phyloP scores from a whole-genome alignment of 1,139 yeast species.

The Protomyces inouyei region DNA sequence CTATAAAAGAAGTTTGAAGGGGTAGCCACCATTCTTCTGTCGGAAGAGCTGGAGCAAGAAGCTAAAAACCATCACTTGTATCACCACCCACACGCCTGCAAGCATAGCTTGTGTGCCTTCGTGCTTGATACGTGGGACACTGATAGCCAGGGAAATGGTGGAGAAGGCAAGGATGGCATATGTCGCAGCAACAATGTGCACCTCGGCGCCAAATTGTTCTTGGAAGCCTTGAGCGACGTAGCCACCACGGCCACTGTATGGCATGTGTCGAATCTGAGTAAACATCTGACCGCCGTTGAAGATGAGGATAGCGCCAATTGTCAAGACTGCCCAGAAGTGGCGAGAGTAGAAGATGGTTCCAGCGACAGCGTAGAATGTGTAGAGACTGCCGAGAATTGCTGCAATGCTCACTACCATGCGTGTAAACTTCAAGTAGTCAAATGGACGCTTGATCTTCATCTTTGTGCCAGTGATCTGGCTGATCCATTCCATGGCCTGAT shows the following conservation, averaged over 20 bases:
- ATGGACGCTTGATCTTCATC: slow-evolving; percentile 50
- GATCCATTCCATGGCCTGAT: slow-evolving; percentile 12
- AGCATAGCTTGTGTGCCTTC: slow-evolving; percentile 47
- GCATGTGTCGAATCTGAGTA: slow-evolving; percentile 74
- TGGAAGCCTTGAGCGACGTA: slow-evolving; percentile 70
- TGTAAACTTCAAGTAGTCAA: slow-evolving; percentile 45
- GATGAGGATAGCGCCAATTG: slow-evolving; percentile 58
- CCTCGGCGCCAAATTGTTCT: slow-evolving; percentile 72
- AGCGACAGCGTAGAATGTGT: slow-evolving; percentile 38
- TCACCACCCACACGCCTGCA: slow-evolving; percentile 43
- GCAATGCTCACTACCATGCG: slow-evolving; percentile 33
- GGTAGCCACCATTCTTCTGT: slow-evolving; percentile 56
- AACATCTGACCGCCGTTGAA: slow-evolving; percentile 92
- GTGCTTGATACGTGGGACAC: slow-evolving; percentile 48
- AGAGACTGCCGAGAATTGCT: slow-evolving; percentile 37
- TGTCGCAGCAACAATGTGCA: slow-evolving; percentile 57
- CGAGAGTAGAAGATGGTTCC: slow-evolving; percentile 42
- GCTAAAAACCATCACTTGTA: slow-evolving; percentile 49
- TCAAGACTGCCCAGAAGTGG: slow-evolving; percentile 62
- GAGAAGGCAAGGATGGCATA: slow-evolving; percentile 42
- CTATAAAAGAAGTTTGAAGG: slow-evolving; percentile 43
- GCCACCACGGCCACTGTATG: slow-evolving; percentile 56
- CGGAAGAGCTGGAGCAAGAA: slow-evolving; percentile 50
- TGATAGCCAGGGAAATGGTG: slow-evolving; percentile 47
- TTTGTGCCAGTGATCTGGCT: slow-evolving; percentile 5